A percentile compares a stretch with the other conserved stretches of the same genome.
phyloP scores from a whole-genome alignment of 2,329 filamentous ascomycete genomes.

The Cladosporium sphaerospermum region DNA sequence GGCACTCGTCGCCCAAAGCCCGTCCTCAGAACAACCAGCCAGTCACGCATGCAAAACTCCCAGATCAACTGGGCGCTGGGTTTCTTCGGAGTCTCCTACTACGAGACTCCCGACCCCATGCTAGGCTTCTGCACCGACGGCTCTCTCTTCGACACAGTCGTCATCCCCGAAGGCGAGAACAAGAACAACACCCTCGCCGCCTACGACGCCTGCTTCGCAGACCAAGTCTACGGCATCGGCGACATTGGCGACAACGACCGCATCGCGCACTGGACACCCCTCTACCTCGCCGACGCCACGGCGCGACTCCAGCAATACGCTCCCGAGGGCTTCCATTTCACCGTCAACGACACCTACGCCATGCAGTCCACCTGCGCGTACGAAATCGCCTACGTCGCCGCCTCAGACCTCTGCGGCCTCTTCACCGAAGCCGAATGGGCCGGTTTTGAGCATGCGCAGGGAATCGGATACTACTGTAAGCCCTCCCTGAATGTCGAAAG shows the following conservation, averaged over 20 bases:
- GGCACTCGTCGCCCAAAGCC: conserved; percentile 44
- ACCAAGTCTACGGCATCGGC: conserved; percentile 31
- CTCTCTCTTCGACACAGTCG: conserved; percentile 40
- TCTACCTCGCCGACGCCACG: conserved; percentile 42
- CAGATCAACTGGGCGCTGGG: conserved; percentile 48
- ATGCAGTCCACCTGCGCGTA: conserved; percentile 49
- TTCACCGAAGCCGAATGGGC: conserved; percentile 52
- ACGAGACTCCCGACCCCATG: conserved; percentile 31
- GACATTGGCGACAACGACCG: conserved; percentile 39
- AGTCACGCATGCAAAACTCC: conserved; percentile 51
- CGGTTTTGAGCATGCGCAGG: conserved; percentile 48
- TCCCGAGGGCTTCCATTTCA: conserved; percentile 45
- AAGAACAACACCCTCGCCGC: conserved; percentile 50
- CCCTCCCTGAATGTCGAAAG: neutral
- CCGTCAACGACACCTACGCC: conserved; percentile 44
- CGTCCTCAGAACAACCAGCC: conserved; percentile 48
- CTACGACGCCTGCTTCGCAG: conserved; percentile 45
- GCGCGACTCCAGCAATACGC: conserved; percentile 42
- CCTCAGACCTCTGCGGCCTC: conserved; percentile 47
- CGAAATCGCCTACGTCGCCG: conserved; percentile 45
- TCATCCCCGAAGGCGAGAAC: conserved; percentile 45
- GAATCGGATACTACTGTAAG: conserved; percentile 45
- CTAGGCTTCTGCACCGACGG: conserved; percentile 37
- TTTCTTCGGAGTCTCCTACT: conserved; percentile 47
- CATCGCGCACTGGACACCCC: conserved; percentile 40